Evolutionary conservation across 2,329 filamentous ascomycete species (phyloP), one percentile per base, ranked within the genome.

Genomic region (Xylariaceae sp.): DNA sequence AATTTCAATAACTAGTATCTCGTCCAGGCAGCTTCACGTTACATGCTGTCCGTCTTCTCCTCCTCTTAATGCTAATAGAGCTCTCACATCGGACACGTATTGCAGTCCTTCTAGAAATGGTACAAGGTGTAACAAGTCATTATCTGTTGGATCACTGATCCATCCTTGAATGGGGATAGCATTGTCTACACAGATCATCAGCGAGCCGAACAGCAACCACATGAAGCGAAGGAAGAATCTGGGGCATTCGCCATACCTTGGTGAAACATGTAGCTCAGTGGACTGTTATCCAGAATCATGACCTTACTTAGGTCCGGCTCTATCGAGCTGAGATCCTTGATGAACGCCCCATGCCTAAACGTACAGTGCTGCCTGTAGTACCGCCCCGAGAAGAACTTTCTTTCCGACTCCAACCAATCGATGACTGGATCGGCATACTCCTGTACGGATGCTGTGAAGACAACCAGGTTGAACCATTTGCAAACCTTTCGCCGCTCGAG

Each of bases 371-470:
- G 94, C 51, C 94, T 84, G 72, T 99, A 99, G 74, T 94, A 97
- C 62, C 94, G 80, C 39, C 86, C 89, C 34, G 88, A 88, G 73
- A 99, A 99, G 75, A 90, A 97, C 74, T 97, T 97, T 66, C 92
- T 85, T 73, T 99, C 94, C 62, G 90, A 86, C 73, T 99, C 94
- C 56, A 99, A 80, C 91, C 92, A 97, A 78, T 99, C 94, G 68
- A 99, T 97, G 53, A 99, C 94, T 0, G 94, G 94, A 71, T 99
- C 94, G 53, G 94, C 94, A 67, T 99, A 99, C 71, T 99, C 94
- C 70, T 99, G 94, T 36, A 99, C 94, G 18, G 91, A 96, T 2
- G 94, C 94, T 9, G 94, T 99, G 71, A 99, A 99, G 44, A 97
- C 80, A 48, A 99, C 89, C 15, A 99, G 77, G 69, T 96, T 97